Evolutionary conservation across 2,329 filamentous ascomycete species (phyloP).

Genomic region (Rhinocladiella similis): DNA sequence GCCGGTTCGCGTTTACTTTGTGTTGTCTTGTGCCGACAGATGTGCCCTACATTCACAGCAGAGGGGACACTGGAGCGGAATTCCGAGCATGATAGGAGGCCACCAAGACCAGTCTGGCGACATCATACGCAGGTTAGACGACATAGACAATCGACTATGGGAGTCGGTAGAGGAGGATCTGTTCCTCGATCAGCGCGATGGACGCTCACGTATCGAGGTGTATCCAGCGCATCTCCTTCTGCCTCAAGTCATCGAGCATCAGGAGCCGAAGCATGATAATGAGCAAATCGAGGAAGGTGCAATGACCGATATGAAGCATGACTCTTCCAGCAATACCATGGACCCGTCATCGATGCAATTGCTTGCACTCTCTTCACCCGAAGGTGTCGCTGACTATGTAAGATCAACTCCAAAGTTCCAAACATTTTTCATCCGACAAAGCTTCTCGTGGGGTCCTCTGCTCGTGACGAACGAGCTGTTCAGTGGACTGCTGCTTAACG

Average conservation of each 20-base stretch:
- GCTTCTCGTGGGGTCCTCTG: not conserved
- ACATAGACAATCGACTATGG: not conserved
- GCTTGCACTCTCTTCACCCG: not conserved
- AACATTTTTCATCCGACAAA: not conserved
- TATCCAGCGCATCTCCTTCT: not conserved
- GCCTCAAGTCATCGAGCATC: not conserved
- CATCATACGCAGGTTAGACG: not conserved
- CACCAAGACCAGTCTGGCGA: not conserved
- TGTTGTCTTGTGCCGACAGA: not conserved
- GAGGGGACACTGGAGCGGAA: not conserved
- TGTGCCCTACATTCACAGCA: too few relatives aligned
- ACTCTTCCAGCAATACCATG: not conserved
- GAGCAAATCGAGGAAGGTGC: not conserved
- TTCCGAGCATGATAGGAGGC: not conserved
- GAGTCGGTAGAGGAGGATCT: not conserved
- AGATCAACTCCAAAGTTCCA: not conserved
- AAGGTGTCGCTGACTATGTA: not conserved
- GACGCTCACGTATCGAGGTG: not conserved
- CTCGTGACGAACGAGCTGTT: not conserved
- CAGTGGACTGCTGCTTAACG: not conserved
- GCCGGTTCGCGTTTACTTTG: too few relatives aligned
- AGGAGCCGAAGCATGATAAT: too few relatives aligned
- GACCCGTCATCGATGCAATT: not conserved
- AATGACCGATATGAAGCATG: not conserved
- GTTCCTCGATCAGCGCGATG: not conserved